These are phyloP conservation scores for Phalaenopsis aphrodite DNA, from an alignment of 106 monocot genomes.

Conservation along the genomic window DNA sequence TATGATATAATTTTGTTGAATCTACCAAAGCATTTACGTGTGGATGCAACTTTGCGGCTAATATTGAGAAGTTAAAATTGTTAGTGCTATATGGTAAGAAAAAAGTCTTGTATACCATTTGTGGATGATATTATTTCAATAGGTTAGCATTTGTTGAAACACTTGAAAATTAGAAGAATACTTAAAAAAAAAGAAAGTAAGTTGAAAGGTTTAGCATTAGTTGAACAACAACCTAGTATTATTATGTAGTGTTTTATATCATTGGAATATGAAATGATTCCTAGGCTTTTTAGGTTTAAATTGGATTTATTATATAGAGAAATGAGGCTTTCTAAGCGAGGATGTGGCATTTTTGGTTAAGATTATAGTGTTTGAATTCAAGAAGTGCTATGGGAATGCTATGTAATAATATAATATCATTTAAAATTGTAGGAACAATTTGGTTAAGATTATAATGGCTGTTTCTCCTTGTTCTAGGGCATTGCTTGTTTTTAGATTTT, in stretches of 20 bases:
- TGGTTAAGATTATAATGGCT: too few species aligned
- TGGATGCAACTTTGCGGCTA: too few species aligned
- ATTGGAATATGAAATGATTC: too few species aligned
- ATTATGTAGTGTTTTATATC: background rate
- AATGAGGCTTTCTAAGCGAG: background rate
- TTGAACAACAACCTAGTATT: background rate
- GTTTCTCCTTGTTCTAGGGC: too few species aligned
- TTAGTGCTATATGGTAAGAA: too few species aligned
- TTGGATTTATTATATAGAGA: background rate
- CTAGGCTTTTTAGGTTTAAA: background rate
- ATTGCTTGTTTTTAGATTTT: too few species aligned
- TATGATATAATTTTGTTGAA: too few species aligned
- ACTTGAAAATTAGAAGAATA: background rate
- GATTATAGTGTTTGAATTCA: background rate
- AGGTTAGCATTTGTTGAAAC: background rate
- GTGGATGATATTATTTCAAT: too few species aligned
- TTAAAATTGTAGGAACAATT: background rate
- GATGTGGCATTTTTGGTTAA: background rate
- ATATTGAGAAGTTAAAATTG: too few species aligned
- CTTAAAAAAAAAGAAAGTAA: background rate
- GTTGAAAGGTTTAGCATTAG: background rate
- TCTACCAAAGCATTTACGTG: too few species aligned
- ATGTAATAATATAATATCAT: background rate
- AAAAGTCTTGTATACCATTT: too few species aligned
- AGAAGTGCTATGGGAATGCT: background rate